Conservation (phyloP, 2,329 filamentous ascomycete genomes). For the Fusarium dlaminii region DNA sequence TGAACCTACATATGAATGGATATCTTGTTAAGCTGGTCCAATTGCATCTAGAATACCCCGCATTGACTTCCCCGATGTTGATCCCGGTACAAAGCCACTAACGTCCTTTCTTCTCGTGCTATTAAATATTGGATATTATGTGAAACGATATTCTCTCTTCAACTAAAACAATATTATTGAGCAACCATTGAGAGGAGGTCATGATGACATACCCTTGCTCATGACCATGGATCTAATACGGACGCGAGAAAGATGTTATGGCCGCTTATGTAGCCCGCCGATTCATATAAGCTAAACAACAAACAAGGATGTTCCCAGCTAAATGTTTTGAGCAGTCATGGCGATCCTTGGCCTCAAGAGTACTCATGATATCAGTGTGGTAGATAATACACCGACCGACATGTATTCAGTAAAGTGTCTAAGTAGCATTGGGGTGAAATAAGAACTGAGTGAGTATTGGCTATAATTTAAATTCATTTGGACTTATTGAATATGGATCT, state of each 20-base stretch:
- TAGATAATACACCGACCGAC: background rate
- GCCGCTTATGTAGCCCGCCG: background rate
- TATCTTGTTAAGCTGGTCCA: background rate
- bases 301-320: constrained; percentile 16
- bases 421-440: background rate
- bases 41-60: background rate
- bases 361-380: constrained; percentile 1
- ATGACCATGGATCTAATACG: background rate
- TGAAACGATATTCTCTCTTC: background rate
- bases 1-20: background rate
- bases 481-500: background rate
- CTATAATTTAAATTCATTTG: background rate
- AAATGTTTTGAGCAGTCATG: background rate
- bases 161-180: background rate
- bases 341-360: background rate
- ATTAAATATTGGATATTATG: background rate
- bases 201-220: constrained; percentile 2
- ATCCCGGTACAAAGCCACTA: background rate
- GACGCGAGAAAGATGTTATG: background rate
- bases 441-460: background rate
- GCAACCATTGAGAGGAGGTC: background rate
- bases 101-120: background rate
- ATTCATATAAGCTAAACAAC: constrained; percentile 13
- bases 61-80: background rate
- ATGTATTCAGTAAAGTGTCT: background rate